Conservation (phyloP, 2,329 filamentous ascomycete genomes). For the Lachnellula willkommii region DNA sequence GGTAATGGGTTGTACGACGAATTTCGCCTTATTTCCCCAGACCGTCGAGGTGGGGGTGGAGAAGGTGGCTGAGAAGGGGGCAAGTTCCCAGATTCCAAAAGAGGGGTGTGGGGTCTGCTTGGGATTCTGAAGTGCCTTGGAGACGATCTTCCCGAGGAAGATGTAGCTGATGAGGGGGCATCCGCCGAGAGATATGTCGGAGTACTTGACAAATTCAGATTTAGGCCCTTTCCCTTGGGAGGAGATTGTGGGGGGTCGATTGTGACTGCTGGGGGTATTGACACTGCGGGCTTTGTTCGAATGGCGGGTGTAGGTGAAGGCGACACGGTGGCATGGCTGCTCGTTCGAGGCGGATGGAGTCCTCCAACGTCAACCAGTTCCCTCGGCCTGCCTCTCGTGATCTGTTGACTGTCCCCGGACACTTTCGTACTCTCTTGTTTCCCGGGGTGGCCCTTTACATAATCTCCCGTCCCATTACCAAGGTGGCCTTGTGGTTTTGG, state of each 20-base stretch:
- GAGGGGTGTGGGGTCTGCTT: slow-evolving; percentile 51
- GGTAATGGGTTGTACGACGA: slow-evolving; percentile 42
- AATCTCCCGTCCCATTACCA: slow-evolving; percentile 15
- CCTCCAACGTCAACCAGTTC: slow-evolving; percentile 18
- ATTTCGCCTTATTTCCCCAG: slow-evolving; percentile 52
- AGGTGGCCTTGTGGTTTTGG: slow-evolving; percentile 23
- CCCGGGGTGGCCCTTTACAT: slow-evolving; percentile 11
- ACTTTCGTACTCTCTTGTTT: slow-evolving; percentile 14
- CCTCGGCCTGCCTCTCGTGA: slow-evolving; percentile 23
- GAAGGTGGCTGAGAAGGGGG: slow-evolving; percentile 51
- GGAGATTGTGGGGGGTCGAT: slow-evolving; percentile 68
- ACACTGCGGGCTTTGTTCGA: slow-evolving; percentile 17
- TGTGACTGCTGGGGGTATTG: slow-evolving; percentile 52
- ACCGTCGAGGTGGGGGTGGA: slow-evolving; percentile 58
- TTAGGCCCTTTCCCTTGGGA: slow-evolving; percentile 40
- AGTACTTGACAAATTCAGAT: slow-evolving; percentile 20
- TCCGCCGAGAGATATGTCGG: slow-evolving; percentile 26
- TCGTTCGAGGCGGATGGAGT: slow-evolving; percentile 22
- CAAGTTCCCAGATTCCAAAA: slow-evolving; percentile 40
- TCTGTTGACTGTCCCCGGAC: slow-evolving; percentile 16
- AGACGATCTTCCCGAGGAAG: slow-evolving; percentile 33
- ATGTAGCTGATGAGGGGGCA: slow-evolving; percentile 34
- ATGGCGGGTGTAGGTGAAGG: slow-evolving; percentile 24
- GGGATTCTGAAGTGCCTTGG: slow-evolving; percentile 48
- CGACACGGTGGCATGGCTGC: slow-evolving; percentile 20